Evolutionary conservation across 2,329 filamentous ascomycete genomes (phyloP).

Genomic region (Cadophora malorum): DNA sequence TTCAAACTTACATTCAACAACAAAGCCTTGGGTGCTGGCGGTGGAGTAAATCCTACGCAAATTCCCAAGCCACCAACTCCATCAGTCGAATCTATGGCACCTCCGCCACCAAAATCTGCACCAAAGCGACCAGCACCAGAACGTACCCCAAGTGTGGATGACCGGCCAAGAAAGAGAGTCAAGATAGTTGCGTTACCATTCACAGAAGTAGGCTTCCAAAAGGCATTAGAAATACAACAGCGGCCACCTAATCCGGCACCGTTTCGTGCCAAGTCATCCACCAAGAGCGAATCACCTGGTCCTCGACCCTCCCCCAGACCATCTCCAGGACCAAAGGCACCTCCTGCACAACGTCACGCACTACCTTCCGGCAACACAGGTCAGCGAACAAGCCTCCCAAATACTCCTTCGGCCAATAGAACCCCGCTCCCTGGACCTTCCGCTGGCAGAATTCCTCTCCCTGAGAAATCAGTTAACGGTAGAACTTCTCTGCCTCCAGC

Average conservation of each 20-base stretch:
- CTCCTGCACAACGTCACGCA: slow-evolving; percentile 23
- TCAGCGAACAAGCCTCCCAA: slow-evolving; percentile 6
- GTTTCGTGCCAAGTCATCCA: slow-evolving; percentile 26
- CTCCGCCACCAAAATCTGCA: slow-evolving; percentile 7
- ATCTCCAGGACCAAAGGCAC: slow-evolving; percentile 26
- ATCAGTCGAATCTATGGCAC: slow-evolving; percentile 18
- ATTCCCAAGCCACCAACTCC: slow-evolving; percentile 17
- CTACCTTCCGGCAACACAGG: slow-evolving; percentile 12
- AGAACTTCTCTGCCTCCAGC: slow-evolving; percentile 9
- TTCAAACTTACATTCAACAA: slow-evolving; percentile 14
- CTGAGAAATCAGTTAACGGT: background rate
- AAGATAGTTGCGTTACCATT: slow-evolving; percentile 13
- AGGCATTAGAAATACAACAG: slow-evolving; percentile 36
- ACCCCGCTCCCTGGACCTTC: slow-evolving; percentile 20
- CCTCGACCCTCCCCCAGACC: slow-evolving; percentile 34
- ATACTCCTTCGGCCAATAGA: slow-evolving; percentile 20
- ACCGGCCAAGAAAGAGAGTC: slow-evolving; percentile 22
- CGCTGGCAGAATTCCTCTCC: slow-evolving; percentile 9
- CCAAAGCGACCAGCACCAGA: slow-evolving; percentile 34
- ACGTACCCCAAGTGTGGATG: slow-evolving; percentile 20
- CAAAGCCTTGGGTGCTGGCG: slow-evolving; percentile 4
- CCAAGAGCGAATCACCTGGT: slow-evolving; percentile 34
- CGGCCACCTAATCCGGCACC: slow-evolving; percentile 33
- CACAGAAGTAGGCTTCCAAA: background rate
- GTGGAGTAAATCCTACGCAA: background rate